Evolutionary conservation across 305 asterid genomes (phyloP), one percentile per base, ranked within the genome.

Genomic region (Fraxinus velutina): DNA sequence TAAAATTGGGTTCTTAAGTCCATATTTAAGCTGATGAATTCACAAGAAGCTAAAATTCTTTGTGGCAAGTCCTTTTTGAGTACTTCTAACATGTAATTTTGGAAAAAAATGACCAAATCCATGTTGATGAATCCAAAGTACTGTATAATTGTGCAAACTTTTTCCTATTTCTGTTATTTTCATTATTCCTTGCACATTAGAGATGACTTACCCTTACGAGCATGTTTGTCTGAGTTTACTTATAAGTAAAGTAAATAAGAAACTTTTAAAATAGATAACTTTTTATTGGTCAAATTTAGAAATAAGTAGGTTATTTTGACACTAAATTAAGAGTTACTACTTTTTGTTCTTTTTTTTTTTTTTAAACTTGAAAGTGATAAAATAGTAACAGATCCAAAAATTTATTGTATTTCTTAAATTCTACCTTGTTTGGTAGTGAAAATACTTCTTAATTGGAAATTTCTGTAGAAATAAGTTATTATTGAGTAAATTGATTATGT

Each of bases 361-460:
- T 8, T 55, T 17, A 10, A 47, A 10, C 60, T 15, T 47, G 19
- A 21, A 60, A 60, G 70, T 60, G 21, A 60, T 27, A 21, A 47
- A 47, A 47, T 47, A 47, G 2, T 13, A 47, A 47, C 2, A 15
- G 21, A 47, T 47, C 60, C 60, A 15, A 47, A 57, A 57, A 47
- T 80, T 12, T 55, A 15, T 42, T 50, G 4, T 73, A 64, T 47
- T 80, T 72, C 76, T 42, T 42, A 30, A 72, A 64, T 66, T 30
- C 36, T 36, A 15, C 52, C 15, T 47, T 15, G 60, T 47, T 47
- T 47, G 60, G 60, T 13, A 7, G 24, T 5, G 55, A 29, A 70
- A 79, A 17, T 44, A 52, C 47, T 60, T 60, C 70, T 17, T 12
- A 79, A 68, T 75, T 24, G 52, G 62, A 82, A n/a, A 33, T 27